phyloP scores from a whole-genome alignment of 1,284 basidiomycete species.

The Heliocybe sulcata region DNA sequence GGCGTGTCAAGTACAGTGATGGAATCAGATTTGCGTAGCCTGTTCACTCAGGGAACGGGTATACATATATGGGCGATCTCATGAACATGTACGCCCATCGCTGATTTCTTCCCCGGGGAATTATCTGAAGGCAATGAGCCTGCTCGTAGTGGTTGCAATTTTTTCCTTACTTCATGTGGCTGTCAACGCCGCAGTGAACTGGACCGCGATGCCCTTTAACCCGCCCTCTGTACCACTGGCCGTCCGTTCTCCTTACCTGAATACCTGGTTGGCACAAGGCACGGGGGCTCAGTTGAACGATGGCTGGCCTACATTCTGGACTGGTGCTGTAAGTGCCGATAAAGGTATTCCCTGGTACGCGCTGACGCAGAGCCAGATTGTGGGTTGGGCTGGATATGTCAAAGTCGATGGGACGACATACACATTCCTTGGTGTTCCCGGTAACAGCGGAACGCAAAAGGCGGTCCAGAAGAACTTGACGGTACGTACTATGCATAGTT shows the following conservation, averaged over 20 bases:
- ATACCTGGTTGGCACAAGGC: conserved; percentile 54
- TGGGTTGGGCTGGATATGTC: conserved; percentile 63
- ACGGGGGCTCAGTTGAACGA: conserved; percentile 46
- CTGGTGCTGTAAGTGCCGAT: conserved; percentile 36
- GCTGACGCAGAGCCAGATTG: conserved; percentile 26
- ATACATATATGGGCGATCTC: no score
- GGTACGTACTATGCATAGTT: conserved; percentile 30
- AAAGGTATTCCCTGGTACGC: background rate
- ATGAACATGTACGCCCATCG: background rate
- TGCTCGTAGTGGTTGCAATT: background rate
- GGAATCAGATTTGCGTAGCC: no score
- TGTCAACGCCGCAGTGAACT: conserved; percentile 20
- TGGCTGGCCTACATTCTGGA: conserved; percentile 65
- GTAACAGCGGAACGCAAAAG: conserved; percentile 30
- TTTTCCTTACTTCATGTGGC: background rate
- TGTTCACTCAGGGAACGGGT: no score
- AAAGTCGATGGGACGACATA: conserved; percentile 54
- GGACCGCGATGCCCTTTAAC: conserved; percentile 52
- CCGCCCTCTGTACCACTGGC: conserved; percentile 52
- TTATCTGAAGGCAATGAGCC: no score
- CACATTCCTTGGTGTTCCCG: conserved; percentile 51
- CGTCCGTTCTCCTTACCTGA: conserved; percentile 57
- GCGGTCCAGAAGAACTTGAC: conserved; percentile 50
- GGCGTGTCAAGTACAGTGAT: no score
- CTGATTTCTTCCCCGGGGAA: background rate